Evolutionary conservation across 345 rosid genomes (phyloP).

Genomic region (Syzygium jambos): DNA sequence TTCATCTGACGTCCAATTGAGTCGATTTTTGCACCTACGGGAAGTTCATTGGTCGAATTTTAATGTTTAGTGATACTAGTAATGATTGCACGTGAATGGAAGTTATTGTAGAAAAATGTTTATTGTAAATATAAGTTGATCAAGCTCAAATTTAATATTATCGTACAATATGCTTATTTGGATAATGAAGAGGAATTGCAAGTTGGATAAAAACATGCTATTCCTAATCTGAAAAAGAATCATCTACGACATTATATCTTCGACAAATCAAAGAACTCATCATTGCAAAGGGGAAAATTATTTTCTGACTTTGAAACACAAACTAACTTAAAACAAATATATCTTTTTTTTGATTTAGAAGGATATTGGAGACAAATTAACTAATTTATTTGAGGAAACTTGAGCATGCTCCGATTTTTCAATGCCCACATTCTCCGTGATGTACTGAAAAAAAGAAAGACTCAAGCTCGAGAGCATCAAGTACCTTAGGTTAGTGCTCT

Average conservation of each 20-base stretch:
- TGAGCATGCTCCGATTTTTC: not conserved
- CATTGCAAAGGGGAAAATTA: too few relatives aligned
- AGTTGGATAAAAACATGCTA: not conserved
- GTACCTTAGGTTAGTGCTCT: not conserved
- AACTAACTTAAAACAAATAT: too few relatives aligned
- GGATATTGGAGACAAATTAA: too few relatives aligned
- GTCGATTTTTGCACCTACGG: too few relatives aligned
- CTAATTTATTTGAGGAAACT: not conserved
- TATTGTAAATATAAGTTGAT: too few relatives aligned
- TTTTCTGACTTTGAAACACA: too few relatives aligned
- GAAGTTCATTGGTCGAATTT: not conserved
- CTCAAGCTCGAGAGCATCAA: not conserved
- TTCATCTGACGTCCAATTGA: too few relatives aligned
- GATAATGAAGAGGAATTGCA: not conserved
- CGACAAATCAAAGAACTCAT: too few relatives aligned
- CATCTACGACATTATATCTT: too few relatives aligned
- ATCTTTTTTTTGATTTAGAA: too few relatives aligned
- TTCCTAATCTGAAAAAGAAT: not conserved
- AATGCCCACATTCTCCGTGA: not conserved
- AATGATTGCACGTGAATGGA: too few relatives aligned
- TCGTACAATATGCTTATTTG: not conserved
- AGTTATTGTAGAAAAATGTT: not conserved
- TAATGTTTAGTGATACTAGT: not conserved
- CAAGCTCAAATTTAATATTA: not conserved
- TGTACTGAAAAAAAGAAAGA: not conserved